Base-by-base conservation (phyloP, 1,139 yeast species). In the Spathaspora jeffriesii region DNA sequence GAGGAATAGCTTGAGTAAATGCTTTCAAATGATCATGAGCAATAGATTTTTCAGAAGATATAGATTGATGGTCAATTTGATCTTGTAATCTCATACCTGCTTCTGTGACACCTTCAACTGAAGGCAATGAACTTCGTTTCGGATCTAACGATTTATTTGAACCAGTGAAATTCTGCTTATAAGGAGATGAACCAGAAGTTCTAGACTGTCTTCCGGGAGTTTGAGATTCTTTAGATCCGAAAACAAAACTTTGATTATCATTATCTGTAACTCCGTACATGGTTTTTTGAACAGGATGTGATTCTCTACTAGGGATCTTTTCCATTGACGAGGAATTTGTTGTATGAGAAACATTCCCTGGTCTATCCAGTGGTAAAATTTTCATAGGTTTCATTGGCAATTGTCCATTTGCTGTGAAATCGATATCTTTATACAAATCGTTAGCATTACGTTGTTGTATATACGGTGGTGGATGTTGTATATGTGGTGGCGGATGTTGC, bases 331-430 rank as follows among this genome's bases (percentile, higher is more conserved):
- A 21, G 5, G 20, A 15, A 15, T 21, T 15, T 37, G 40, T 22
- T 13, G 30, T 4, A 10, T 15, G 40, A 2, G 43, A 25, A 13
- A 34, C 17, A 17, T 18, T 22, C 6, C 43, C 46, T 17, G 46
- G 46, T 22, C 34, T 28, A 32, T 46, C 46, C 40, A 46, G 47
- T 30, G 52, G 53, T 63, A 73, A 59, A 6, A 70, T 68, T 45
- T 61, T 67, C 79, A 74, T 73, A 9, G 76, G 77, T 52, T 74
- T 74, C 59, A 63, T 52, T 0, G 79, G 79, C 21, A 73, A 62
- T 47, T 67, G 65, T 2, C 79, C 79, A 56, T 73, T 71, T 7
- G 74, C 64, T 2, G 79, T 73, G 56, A 73, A 74, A 51, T 74
- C 79, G 53, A 73, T 57, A 44, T 64, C 67, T 40, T 65, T 64